Conservation (phyloP, 306 rosid genomes). For the Arachis stenosperma region DNA sequence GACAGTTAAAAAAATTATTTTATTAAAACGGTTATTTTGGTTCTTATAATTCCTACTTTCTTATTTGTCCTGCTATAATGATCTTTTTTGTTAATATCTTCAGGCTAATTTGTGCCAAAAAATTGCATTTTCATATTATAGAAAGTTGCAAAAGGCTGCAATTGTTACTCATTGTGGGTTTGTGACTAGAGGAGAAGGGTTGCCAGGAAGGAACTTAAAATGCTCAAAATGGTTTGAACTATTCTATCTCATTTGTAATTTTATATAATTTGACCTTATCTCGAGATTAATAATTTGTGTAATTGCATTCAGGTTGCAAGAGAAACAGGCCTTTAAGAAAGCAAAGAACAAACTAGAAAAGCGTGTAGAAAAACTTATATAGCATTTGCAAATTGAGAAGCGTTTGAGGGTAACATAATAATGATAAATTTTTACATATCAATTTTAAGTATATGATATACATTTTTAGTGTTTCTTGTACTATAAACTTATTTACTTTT, state of each 20-base stretch:
- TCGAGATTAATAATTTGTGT: constrained; percentile 35
- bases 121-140: constrained; percentile 75
- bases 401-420: constrained; percentile 76
- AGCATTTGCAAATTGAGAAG: constrained; percentile 99
- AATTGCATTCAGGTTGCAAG: constrained; percentile 80
- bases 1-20: no score
- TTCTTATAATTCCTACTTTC: neutral
- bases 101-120: constrained; percentile 83
- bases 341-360: constrained; percentile 98
- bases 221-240: constrained; percentile 83
- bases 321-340: constrained; percentile 96
- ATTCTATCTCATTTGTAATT: constrained; percentile 33
- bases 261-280: constrained; percentile 25
- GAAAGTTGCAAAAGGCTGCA: constrained; percentile 79
- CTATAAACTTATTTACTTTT: constrained; percentile 29
- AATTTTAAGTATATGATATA: constrained; percentile 21
- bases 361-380: constrained; percentile 99
- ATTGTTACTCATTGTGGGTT: constrained; percentile 89
- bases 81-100: constrained; percentile 35
- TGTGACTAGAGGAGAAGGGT: constrained; percentile 95
- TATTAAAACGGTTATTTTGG: no score
- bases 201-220: constrained; percentile 92
- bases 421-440: constrained; percentile 30
- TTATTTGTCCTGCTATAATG: constrained; percentile 28
- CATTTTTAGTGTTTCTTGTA: constrained; percentile 19